Conservation (phyloP, 2,329 filamentous ascomycete genomes). For the Decorospora gaudefroyi region DNA sequence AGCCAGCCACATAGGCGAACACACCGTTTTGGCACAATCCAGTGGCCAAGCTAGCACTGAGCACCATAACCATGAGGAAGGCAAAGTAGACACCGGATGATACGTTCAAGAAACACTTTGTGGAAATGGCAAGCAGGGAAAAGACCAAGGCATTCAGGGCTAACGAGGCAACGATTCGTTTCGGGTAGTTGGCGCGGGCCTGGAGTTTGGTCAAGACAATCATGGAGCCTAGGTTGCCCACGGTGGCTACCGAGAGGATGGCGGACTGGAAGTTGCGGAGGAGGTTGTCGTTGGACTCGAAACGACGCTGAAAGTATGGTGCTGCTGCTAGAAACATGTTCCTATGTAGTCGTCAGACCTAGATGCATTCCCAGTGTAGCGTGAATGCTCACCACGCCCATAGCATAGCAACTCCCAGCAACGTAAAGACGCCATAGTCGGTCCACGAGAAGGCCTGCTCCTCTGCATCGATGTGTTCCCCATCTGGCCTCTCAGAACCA, state of each 20-base stretch:
- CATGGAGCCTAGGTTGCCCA: constrained; percentile 78
- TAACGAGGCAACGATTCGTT: constrained; percentile 78
- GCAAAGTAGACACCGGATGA: constrained; percentile 71
- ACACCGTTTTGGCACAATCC: constrained; percentile 91
- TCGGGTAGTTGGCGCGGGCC: constrained; percentile 80
- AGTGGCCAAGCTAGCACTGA: constrained; percentile 75
- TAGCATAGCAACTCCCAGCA: constrained; percentile 90
- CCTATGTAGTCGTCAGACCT: constrained; percentile 57
- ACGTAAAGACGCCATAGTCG: constrained; percentile 82
- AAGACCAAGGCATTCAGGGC: constrained; percentile 79
- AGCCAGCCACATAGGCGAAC: constrained; percentile 87
- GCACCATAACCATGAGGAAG: constrained; percentile 83
- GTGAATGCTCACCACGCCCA: constrained; percentile 79
- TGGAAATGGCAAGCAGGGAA: constrained; percentile 77
- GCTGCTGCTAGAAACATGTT: constrained; percentile 98
- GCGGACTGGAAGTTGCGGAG: constrained; percentile 84
- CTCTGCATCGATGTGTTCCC: constrained; percentile 38
- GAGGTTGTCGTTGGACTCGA: constrained; percentile 71
- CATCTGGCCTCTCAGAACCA: constrained; percentile 43
- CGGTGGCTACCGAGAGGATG: constrained; percentile 82
- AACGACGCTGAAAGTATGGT: constrained; percentile 87
- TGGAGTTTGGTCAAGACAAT: constrained; percentile 80
- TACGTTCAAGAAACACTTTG: constrained; percentile 66
- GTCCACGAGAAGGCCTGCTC: constrained; percentile 72
- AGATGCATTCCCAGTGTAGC: background rate